Base-by-base conservation (phyloP, 192 early-diverging fungal genomes). In the Thoreauomyces humboldtii region DNA sequence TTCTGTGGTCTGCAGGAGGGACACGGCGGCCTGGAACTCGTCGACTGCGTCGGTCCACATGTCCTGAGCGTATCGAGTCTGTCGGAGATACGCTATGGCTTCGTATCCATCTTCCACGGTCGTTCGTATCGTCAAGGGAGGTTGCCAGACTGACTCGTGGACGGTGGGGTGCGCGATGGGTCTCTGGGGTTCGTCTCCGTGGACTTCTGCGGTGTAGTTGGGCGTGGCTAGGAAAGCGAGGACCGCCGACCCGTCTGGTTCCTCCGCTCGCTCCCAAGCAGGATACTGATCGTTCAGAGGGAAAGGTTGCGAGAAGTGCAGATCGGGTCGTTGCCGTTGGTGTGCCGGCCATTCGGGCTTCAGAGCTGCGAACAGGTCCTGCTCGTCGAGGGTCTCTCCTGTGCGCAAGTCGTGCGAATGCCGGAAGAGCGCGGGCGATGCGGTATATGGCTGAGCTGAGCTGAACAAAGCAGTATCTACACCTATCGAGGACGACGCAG, bases 21-120 rank as follows among this genome's bases (percentile, higher is more conserved):
- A 7, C 5, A 52, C 7, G 3, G 50, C 50, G 50, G 15, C 24
- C 19, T 68, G 14, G 24, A 68, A 59, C 27, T 68, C 66, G 15
- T 17, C 33, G 2, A 68, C n/a, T 27, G 19, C 25, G 50, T 15
- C 50, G 27, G 19, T 52, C 50, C 50, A 52, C 4, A 60, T 15
- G 37, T 68, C 66, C 7, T 19, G 47, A 19, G 66, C 58, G 31
- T 68, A 59, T 38, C 66, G 42, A 0, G 6, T 24, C 7, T 32
- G 27, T 17, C 57, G 41, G 9, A 59, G 27, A 25, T 68, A 59
- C 56, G 24, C 48, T 11, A 60, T 27, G 19, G 34, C 43, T 52
- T 60, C 66, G 19, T 33, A 14, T 19, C 55, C 66, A 36, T 68
- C 55, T 4, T 36, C 17, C 28, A 31, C 29, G 31, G 57, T 48